Evolutionary conservation across 2,329 filamentous ascomycete genomes (phyloP).

Genomic region (Aspergillus calidoustus): DNA sequence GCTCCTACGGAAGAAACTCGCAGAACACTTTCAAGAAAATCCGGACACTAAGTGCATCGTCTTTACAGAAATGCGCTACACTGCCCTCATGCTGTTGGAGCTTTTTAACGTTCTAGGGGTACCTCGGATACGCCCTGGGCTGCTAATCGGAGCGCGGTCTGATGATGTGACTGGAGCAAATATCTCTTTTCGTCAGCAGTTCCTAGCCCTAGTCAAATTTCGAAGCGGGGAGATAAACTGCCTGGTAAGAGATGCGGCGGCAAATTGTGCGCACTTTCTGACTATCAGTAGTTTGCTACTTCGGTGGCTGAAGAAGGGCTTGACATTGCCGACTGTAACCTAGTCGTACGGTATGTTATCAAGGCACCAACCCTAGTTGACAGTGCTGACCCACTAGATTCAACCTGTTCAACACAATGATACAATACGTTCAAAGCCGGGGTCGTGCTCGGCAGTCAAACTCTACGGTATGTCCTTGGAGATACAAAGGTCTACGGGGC

Average conservation of each 20-base stretch:
- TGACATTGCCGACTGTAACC: constrained; percentile 68
- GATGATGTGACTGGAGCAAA: constrained; percentile 61
- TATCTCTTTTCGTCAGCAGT: constrained; percentile 74
- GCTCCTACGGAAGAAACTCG: constrained; percentile 64
- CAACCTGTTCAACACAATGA: constrained; percentile 85
- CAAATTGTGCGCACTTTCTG: constrained; percentile 14
- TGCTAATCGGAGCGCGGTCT: constrained; percentile 66
- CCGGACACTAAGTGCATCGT: constrained; percentile 76
- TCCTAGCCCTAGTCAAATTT: constrained; percentile 71
- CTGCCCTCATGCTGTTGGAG: constrained; percentile 72
- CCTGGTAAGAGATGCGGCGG: constrained; percentile 39
- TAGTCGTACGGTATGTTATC: constrained; percentile 56
- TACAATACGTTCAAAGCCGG: constrained; percentile 92
- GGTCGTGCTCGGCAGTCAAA: constrained; percentile 78
- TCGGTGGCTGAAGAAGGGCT: constrained; percentile 70
- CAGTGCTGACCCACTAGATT: constrained; percentile 59
- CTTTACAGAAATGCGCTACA: constrained; percentile 80
- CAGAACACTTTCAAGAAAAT: constrained; percentile 63
- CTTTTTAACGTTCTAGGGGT: constrained; percentile 67
- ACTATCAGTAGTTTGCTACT: constrained; percentile 58
- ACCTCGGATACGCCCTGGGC: constrained; percentile 62
- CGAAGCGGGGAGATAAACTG: constrained; percentile 63
- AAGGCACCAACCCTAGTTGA: not conserved
- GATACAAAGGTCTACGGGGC: not conserved
- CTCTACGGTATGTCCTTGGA: constrained; percentile 58